Conservation (phyloP, 2,329 filamentous ascomycete genomes). For the Cladosporium austrohemisphaericum region DNA sequence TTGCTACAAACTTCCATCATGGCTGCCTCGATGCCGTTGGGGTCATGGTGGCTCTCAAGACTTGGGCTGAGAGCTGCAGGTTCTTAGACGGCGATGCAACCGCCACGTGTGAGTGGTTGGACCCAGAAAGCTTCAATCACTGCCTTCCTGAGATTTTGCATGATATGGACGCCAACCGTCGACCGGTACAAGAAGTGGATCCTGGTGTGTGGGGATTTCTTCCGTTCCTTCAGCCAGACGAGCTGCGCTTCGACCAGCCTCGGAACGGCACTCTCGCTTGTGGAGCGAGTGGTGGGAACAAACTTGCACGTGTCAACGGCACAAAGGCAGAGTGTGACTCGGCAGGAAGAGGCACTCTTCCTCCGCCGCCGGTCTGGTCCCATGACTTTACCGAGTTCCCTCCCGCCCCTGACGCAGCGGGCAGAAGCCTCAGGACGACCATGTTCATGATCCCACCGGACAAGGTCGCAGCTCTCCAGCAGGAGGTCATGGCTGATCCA, state of each 20-base stretch:
- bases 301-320: too few relatives aligned
- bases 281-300: too few relatives aligned
- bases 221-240: too few relatives aligned
- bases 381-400: slow-evolving; percentile 18
- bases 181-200: too few relatives aligned
- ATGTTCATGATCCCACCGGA: slow-evolving; percentile 5
- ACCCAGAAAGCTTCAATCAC: too few relatives aligned
- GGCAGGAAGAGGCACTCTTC: too few relatives aligned
- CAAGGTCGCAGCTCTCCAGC: background rate
- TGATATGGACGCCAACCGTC: too few relatives aligned
- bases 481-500: background rate
- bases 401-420: slow-evolving; percentile 26
- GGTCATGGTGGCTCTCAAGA: slow-evolving; percentile 5
- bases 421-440: background rate
- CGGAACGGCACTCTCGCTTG: too few relatives aligned
- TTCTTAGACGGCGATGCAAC: background rate
- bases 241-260: too few relatives aligned
- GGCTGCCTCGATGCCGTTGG: slow-evolving; percentile 1
- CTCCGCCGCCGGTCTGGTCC: background rate
- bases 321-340: too few relatives aligned
- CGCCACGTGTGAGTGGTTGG: background rate
- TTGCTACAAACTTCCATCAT: slow-evolving; percentile 1
- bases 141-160: too few relatives aligned
- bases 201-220: too few relatives aligned
- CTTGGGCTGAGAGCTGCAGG: slow-evolving; percentile 4